phyloP scores from a whole-genome alignment of 2,329 filamentous ascomycete genomes.

The Claviceps monticola region DNA sequence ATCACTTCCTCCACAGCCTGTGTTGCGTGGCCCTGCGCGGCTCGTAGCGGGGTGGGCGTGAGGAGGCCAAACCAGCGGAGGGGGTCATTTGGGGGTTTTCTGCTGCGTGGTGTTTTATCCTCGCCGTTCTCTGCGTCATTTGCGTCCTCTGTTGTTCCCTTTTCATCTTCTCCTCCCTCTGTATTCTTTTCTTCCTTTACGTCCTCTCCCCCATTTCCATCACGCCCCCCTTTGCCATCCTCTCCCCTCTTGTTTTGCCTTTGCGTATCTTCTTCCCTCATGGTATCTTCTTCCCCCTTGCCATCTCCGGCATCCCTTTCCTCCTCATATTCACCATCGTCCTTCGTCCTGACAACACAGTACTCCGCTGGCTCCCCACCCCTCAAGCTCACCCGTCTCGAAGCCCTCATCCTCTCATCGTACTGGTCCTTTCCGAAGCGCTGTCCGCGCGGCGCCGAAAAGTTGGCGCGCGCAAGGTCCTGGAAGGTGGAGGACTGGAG shows the following conservation, averaged over 20 bases:
- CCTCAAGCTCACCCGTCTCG: constrained; percentile 18
- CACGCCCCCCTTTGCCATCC: background rate
- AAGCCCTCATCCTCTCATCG: constrained; percentile 58
- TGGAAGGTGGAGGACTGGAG: constrained; percentile 43
- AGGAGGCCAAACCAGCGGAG: constrained; percentile 43
- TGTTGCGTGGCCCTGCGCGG: constrained; percentile 46
- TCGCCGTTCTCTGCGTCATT: background rate
- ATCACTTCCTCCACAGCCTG: constrained; percentile 42
- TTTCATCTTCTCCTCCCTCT: background rate
- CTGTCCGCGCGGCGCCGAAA: constrained; percentile 46
- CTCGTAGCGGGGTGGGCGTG: constrained; percentile 35
- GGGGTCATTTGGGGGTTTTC: constrained; percentile 22
- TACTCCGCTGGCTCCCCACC: background rate
- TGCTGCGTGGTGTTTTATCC: background rate
- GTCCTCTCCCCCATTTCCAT: background rate
- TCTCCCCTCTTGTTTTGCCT: background rate
- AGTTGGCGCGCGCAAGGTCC: constrained; percentile 61
- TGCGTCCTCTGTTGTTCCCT: background rate
- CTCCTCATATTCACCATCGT: background rate
- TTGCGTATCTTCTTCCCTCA: background rate
- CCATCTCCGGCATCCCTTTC: background rate
- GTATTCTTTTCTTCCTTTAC: background rate
- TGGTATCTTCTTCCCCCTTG: background rate
- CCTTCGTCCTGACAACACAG: background rate
- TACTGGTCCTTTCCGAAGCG: constrained; percentile 59